These are phyloP conservation scores for Pyricularia sp. DNA, from an alignment of 2,329 filamentous ascomycete species.

Conservation along the genomic window DNA sequence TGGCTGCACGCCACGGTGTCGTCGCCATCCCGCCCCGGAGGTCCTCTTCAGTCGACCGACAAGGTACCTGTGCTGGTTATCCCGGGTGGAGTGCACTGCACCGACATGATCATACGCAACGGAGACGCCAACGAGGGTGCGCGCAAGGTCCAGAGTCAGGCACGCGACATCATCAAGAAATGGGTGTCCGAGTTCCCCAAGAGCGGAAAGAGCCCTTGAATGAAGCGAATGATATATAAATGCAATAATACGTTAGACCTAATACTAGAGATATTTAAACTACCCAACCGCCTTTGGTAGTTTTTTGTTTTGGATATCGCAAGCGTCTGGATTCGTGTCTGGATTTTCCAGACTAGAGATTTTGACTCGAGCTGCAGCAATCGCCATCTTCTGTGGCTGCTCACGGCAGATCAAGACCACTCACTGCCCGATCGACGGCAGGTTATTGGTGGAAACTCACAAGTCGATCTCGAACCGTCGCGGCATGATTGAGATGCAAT, in stretches of 20 bases:
- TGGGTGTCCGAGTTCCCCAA: slow-evolving; percentile 32
- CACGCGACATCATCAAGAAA: slow-evolving; percentile 36
- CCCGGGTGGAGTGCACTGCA: slow-evolving; percentile 27
- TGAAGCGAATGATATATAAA: not conserved
- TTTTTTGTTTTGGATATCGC: not conserved
- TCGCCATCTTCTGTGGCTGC: not conserved
- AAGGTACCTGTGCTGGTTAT: slow-evolving; percentile 22
- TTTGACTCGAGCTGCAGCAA: too few species aligned
- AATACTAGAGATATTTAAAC: not conserved
- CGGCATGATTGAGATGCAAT: not conserved
- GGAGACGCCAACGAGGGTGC: slow-evolving; percentile 39
- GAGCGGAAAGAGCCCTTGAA: not conserved
- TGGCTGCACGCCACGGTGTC: slow-evolving; percentile 29
- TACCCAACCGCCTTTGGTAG: not conserved
- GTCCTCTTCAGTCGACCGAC: slow-evolving; percentile 22
- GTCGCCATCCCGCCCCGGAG: slow-evolving; percentile 26
- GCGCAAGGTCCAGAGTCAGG: slow-evolving; percentile 36
- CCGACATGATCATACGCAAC: slow-evolving; percentile 33
- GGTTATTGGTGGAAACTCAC: not conserved
- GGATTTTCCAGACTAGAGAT: too few species aligned
- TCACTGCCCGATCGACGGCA: not conserved
- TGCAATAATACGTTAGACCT: not conserved
- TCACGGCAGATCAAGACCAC: not conserved
- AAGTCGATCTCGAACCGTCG: not conserved
- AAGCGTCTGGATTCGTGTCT: not conserved